These are phyloP conservation scores for Clausena lansium DNA, from an alignment of 345 rosid species.

Conservation along the genomic window DNA sequence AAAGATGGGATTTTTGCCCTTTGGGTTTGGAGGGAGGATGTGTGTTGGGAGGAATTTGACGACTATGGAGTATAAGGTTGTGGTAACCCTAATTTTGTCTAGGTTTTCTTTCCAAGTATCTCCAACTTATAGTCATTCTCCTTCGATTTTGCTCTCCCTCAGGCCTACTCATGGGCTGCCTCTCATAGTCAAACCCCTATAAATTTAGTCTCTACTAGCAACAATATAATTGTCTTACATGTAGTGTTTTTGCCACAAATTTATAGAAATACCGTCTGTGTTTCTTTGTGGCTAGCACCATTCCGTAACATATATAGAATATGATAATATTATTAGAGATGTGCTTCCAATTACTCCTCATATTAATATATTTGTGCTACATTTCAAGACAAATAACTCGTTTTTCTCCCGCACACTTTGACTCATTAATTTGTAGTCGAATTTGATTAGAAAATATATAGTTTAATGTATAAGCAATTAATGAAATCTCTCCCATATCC, in stretches of 20 bases:
- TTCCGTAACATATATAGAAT: background rate
- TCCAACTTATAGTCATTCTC: constrained; percentile 63
- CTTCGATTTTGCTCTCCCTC: constrained; percentile 65
- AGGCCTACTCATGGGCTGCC: constrained; percentile 76
- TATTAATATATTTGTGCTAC: background rate
- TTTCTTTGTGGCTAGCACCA: background rate
- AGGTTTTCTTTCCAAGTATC: constrained; percentile 69
- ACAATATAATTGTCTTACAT: too few relatives aligned
- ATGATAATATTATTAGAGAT: background rate
- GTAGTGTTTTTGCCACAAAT: background rate
- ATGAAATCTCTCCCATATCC: background rate
- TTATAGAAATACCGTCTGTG: background rate
- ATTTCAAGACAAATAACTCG: background rate
- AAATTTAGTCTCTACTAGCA: too few relatives aligned
- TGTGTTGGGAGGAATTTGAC: constrained; percentile 77
- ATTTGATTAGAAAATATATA: background rate
- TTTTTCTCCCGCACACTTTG: background rate
- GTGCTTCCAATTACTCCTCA: background rate
- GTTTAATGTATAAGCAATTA: too few relatives aligned
- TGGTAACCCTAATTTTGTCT: constrained; percentile 58
- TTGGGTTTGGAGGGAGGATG: constrained; percentile 97
- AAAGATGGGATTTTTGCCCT: constrained; percentile 92
- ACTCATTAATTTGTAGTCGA: background rate
- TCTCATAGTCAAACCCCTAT: constrained; percentile 53
- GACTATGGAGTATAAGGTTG: constrained; percentile 74